Percentiles rank a stretch among this genome's conserved stretches.
These are phyloP conservation scores for Myxozyma lipomycoides DNA, from an alignment of 805 yeast species.

Conservation along the genomic window DNA sequence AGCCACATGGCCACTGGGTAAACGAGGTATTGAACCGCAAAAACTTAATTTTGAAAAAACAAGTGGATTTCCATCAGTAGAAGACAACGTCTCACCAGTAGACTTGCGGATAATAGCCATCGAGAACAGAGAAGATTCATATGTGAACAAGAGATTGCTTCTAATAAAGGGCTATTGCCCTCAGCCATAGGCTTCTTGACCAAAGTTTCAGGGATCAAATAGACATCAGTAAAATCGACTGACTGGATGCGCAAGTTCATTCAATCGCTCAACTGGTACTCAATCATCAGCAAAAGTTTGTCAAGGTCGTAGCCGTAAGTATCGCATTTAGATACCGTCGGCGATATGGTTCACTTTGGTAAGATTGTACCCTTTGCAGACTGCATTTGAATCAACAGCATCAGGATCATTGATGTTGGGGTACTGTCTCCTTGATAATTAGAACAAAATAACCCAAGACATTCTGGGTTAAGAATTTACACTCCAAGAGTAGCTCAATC, in stretches of 20 bases:
- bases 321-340: too few species aligned
- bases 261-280: constrained; percentile 4
- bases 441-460: too few species aligned
- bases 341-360: too few species aligned
- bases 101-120: constrained; percentile 30
- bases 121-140: constrained; percentile 21
- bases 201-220: constrained; percentile 1
- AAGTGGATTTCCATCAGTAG: constrained; percentile 36
- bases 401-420: too few species aligned
- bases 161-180: not conserved
- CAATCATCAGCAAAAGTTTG: constrained; percentile 3
- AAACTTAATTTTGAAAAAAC: constrained; percentile 38
- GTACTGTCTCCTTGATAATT: too few species aligned
- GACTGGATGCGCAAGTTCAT: constrained; percentile 6
- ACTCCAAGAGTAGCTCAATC: too few species aligned
- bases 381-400: too few species aligned
- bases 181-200: constrained; percentile 3
- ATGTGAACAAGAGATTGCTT: constrained; percentile 3
- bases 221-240: constrained; percentile 1
- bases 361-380: too few species aligned
- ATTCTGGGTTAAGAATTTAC: too few species aligned
- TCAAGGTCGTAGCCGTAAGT: constrained; percentile 21
- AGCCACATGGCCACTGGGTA: constrained; percentile 35
- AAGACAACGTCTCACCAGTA: constrained; percentile 34
- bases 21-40: constrained; percentile 34